A percentile compares a stretch with the other conserved stretches of the same genome.
Evolutionary conservation across 257 asterid genomes (phyloP).

Genomic region (Salvia miltiorrhiza): DNA sequence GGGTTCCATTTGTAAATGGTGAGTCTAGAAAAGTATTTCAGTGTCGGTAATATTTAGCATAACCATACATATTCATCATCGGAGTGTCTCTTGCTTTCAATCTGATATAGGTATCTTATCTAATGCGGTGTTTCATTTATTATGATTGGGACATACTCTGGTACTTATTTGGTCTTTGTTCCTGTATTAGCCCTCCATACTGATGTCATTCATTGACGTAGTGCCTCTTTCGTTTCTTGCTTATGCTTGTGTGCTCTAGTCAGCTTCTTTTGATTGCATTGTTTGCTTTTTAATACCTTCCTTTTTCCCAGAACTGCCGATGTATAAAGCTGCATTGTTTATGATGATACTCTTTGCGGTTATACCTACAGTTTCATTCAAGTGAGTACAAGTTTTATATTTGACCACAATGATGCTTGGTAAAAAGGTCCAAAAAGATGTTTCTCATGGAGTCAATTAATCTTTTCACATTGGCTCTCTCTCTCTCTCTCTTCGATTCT

Average conservation of each 20-base stretch:
- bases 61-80: background rate
- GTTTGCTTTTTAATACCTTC: background rate
- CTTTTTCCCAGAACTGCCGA: slow-evolving; percentile 57
- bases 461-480: background rate
- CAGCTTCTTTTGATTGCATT: background rate
- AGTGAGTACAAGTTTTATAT: slow-evolving; percentile 53
- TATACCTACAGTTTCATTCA: slow-evolving; percentile 77
- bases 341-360: slow-evolving; percentile 80
- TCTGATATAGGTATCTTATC: slow-evolving; percentile 7
- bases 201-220: background rate
- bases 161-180: slow-evolving; percentile 13
- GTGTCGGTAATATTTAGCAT: background rate
- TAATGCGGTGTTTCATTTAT: slow-evolving; percentile 4
- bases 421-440: background rate
- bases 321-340: slow-evolving; percentile 50
- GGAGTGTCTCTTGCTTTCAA: background rate
- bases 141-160: background rate
- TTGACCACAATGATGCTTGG: background rate
- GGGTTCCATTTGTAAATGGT: slow-evolving; percentile 85
- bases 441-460: background rate
- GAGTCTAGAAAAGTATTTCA: slow-evolving; percentile 27
- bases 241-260: slow-evolving; percentile 7
- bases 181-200: slow-evolving; percentile 3
- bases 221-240: slow-evolving; percentile 12
- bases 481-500: background rate